Conservation (phyloP, 306 rosid genomes). For the Rubus idaeus region DNA sequence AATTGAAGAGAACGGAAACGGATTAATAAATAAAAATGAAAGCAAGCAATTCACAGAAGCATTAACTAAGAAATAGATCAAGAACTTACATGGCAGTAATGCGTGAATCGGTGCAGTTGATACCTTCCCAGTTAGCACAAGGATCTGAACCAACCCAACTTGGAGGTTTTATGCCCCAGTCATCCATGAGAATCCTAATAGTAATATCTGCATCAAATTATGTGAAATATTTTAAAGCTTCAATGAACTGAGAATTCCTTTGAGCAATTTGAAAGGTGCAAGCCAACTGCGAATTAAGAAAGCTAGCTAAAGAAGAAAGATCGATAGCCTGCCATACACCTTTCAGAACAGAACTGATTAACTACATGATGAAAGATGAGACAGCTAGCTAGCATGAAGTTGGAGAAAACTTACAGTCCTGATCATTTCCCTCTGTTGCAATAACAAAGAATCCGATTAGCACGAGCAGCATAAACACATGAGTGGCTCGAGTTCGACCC, state of each 20-base stretch:
- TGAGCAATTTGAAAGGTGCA: too few species aligned
- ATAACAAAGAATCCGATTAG: not conserved
- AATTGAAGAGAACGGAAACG: not conserved
- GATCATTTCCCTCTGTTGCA: not conserved
- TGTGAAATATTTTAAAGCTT: too few species aligned
- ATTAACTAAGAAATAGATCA: not conserved
- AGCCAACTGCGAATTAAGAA: too few species aligned
- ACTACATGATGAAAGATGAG: too few species aligned
- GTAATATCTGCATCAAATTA: not conserved
- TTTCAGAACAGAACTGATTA: too few species aligned
- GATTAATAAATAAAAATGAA: not conserved
- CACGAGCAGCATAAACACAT: not conserved
- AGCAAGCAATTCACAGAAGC: not conserved
- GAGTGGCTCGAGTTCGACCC: not conserved
- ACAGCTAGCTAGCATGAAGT: too few species aligned
- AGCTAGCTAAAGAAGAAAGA: not conserved
- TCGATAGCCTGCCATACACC: not conserved
- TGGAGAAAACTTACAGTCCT: not conserved
- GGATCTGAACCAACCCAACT: constrained; percentile 13
- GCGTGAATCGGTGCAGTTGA: not conserved
- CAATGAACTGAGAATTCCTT: too few species aligned
- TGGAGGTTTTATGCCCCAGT: not conserved
- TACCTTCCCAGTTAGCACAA: constrained; percentile 6
- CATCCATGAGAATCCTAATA: constrained; percentile 7
- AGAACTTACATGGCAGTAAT: constrained; percentile 5